These are phyloP conservation scores for Erodium moschatum DNA, from an alignment of 441 rosid species.

Conservation along the genomic window DNA sequence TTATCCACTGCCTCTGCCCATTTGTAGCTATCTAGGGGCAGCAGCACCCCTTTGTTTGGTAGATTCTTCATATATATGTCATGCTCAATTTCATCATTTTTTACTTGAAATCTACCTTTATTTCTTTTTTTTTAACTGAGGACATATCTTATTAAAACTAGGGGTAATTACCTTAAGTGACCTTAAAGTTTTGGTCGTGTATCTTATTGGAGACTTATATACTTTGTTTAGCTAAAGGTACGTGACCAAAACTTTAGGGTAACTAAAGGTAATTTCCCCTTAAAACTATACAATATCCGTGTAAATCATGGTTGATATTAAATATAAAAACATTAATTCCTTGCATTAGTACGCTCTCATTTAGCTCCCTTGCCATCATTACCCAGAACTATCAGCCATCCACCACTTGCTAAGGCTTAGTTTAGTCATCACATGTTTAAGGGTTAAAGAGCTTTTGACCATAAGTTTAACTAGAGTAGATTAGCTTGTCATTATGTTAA, in stretches of 20 bases:
- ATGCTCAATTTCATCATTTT: neutral
- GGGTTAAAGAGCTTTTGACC: constrained; percentile 1
- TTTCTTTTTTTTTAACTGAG: no score
- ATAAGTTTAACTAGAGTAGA: neutral
- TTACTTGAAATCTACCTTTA: neutral
- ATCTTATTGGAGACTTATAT: no score
- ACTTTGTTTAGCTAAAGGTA: no score
- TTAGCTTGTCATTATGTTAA: constrained; percentile 4
- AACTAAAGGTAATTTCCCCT: no score
- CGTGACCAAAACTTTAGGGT: no score
- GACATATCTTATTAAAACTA: no score
- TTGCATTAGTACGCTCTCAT: neutral
- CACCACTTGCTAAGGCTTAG: neutral
- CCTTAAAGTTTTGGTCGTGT: no score
- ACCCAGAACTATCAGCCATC: neutral
- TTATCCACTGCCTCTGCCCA: constrained; percentile 1
- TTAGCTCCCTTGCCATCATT: neutral
- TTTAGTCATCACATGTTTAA: neutral
- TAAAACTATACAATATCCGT: no score
- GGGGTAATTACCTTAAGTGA: no score
- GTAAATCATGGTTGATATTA: no score
- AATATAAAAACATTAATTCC: neutral
- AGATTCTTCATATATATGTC: constrained; percentile 10
- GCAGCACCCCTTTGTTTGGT: neutral
- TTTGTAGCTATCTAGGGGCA: neutral